A percentile compares a stretch with the other conserved stretches of the same genome.
Evolutionary conservation across 495 filamentous ascomycete genomes (phyloP).

Genomic region (Xylaria scruposa): DNA sequence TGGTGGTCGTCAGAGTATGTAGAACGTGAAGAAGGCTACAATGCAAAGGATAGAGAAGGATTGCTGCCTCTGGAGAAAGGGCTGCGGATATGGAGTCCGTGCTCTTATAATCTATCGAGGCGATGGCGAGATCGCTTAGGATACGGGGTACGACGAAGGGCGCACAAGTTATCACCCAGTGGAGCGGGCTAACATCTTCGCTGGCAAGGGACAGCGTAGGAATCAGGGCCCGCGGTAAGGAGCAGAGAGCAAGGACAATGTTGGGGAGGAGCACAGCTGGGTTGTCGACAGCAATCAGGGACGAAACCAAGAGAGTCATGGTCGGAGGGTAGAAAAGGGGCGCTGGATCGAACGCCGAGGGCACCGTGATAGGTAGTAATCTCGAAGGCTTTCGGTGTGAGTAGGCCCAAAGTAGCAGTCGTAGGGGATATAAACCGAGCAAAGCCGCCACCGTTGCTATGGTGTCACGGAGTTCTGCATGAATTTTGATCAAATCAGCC

Average conservation of each 20-base stretch:
- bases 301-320: conserved; percentile 77
- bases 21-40: conserved; percentile 77
- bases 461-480: conserved; percentile 42
- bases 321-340: conserved; percentile 85
- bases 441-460: conserved; percentile 36
- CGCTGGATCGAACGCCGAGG: conserved; percentile 84
- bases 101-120: not conserved
- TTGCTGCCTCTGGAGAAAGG: conserved; percentile 65
- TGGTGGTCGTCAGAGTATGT: conserved; percentile 83
- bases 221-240: conserved; percentile 75
- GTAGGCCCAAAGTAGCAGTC: conserved; percentile 53
- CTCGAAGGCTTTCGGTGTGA: conserved; percentile 42
- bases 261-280: conserved; percentile 72
- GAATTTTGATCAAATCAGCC: not conserved
- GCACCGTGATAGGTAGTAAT: conserved; percentile 59
- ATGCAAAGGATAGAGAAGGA: conserved; percentile 83
- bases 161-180: conserved; percentile 74
- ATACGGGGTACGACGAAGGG: conserved; percentile 56
- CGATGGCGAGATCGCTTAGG: not conserved
- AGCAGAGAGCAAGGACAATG: conserved; percentile 77
- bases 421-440: conserved; percentile 53
- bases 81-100: not conserved
- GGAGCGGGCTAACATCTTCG: conserved; percentile 59
- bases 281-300: conserved; percentile 70
- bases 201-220: conserved; percentile 54